Evolutionary conservation across 2,329 filamentous ascomycete genomes (phyloP), one percentile per base, ranked within the genome.

Genomic region (Helminthosporium solani): DNA sequence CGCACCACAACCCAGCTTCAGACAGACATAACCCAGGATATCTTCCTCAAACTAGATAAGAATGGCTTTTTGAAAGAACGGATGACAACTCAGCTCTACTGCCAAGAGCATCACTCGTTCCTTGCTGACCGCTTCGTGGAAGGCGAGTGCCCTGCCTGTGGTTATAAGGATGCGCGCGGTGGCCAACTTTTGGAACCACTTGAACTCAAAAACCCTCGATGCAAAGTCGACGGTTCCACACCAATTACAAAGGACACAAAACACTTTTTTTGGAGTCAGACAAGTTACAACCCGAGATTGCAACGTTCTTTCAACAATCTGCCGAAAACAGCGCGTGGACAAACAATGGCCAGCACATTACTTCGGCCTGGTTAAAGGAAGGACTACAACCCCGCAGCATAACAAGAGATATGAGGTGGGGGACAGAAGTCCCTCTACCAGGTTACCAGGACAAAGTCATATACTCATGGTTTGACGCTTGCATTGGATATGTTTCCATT

Each of bases 391-490:
- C 84, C 38, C 83, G 90, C 54, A 87, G 87, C 56, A 95, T 96
- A 88, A 86, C 38, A 3, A 31, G 38, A 18, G 38, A 40, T 18
- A 40, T 40, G 15, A 33, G 21, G 67, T 95, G 90, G 90, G 90
- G 90, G 64, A 79, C 78, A 3, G 74, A 77, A 6, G 76, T 80
- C 12, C 78, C 78, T 25, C 53, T 78, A 7, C 63, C 75, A 16
- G 80, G 75, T 5, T 85, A 82, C 58, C 79, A 52, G 75, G 82
- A 49, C 12, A 86, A 86, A 75, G 90, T 95, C 43, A 82, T 95
- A 44, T 95, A 95, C 63, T 88, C 92, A 46, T 86, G 85, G 88
- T 87, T 95, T 65, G 87, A 92, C 66, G 87, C 87, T 49, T 90
- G 86, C 70, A 90, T 95, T 63, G 90, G 90, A 16, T 95, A 95